These are phyloP conservation scores for Pseudocercospora musae DNA, from an alignment of 2,329 filamentous ascomycete species.

Conservation along the genomic window DNA sequence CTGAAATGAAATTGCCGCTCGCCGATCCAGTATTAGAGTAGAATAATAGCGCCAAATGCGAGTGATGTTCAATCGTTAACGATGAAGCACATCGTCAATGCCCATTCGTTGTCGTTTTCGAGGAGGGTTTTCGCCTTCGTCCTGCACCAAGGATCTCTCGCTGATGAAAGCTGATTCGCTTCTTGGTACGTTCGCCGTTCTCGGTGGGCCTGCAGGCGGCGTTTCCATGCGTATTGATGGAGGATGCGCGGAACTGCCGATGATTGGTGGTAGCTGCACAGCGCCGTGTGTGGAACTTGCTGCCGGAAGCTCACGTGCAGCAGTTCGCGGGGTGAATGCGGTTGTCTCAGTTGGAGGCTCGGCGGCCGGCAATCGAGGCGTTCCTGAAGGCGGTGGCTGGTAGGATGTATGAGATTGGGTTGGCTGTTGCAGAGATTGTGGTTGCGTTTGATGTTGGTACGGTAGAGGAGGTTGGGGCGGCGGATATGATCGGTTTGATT, in stretches of 20 bases:
- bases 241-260: slow-evolving; percentile 11
- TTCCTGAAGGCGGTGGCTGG: slow-evolving; percentile 6
- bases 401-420: neutral
- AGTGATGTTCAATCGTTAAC: neutral
- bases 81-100: slow-evolving; percentile 34
- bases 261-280: slow-evolving; percentile 29
- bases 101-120: slow-evolving; percentile 32
- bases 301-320: slow-evolving; percentile 14
- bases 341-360: slow-evolving; percentile 28
- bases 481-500: slow-evolving; percentile 19
- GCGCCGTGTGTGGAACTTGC: slow-evolving; percentile 6
- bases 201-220: slow-evolving; percentile 1
- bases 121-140: slow-evolving; percentile 16
- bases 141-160: slow-evolving; percentile 26
- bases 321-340: slow-evolving; percentile 22
- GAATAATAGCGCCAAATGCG: neutral
- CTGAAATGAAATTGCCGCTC: neutral
- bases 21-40: neutral
- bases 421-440: slow-evolving; percentile 5
- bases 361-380: slow-evolving; percentile 20
- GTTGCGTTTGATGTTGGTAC: slow-evolving; percentile 12
- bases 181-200: neutral
- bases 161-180: neutral
- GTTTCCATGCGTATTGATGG: neutral
- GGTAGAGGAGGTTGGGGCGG: slow-evolving; percentile 14